Base-by-base conservation (phyloP, 23 red algal species). In the Gracilaria domingensis region DNA sequence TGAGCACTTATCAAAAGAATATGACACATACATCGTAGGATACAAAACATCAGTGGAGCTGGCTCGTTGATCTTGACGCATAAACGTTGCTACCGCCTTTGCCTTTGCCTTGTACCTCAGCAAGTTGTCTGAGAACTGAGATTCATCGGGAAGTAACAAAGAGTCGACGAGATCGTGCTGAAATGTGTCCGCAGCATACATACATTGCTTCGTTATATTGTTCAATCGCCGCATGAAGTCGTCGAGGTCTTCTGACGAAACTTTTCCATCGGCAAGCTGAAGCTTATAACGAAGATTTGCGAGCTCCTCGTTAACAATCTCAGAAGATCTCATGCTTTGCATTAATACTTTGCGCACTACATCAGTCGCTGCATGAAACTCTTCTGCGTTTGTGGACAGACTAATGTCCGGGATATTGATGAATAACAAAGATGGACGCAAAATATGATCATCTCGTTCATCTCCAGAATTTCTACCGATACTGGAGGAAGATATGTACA, bases 21-120 rank as follows among this genome's bases (percentile, higher is more conserved):
- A 96, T 20, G 94, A 96, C 33, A 96, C 65, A 47, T 90, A 96
- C 94, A 91, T 91, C 24, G 87, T 96, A 14, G 94, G 86, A 53
- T 86, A 96, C 16, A 92, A 58, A 37, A 87, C 65, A 72, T 86
- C 92, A 17, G 92, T 87, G 30, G 76, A 48, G 37, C 72, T 81
- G 25, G 92, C 83, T 49, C 74, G 57, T 79, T 96, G 94, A 48
- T 96, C 88, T 62, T 85, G 75, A n/a, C 86, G 79, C 59, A 96
- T 61, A 37, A 85, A 96, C 25, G 94, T 96, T 5, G 83, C 84
- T 13, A 96, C 56, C 20, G 94, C 94, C 57, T 92, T 91, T 24
- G 85, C 83, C 38, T 91, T 91, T 12, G 94, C 94, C 40, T 90
- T 88, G 33, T 93, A 96, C 54, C 83, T 77, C 25, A 66, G 50